phyloP scores from a whole-genome alignment of 768 basidiomycete genomes.

The Kwoniella sp. region DNA sequence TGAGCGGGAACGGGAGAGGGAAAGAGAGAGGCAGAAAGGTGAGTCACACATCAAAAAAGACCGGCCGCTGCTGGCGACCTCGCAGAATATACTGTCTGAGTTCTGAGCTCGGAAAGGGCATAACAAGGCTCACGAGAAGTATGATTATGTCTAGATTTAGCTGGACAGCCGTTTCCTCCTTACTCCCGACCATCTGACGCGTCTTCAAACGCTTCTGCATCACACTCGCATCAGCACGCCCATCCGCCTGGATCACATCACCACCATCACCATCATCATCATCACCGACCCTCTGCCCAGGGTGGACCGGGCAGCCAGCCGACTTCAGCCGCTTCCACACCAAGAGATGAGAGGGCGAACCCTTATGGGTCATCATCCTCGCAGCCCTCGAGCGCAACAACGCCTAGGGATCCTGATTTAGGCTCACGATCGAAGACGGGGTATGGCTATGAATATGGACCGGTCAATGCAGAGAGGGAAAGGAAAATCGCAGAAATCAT shows the following conservation, averaged over 20 bases:
- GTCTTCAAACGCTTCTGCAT: not conserved
- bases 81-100: too few species aligned
- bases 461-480: not conserved
- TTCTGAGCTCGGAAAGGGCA: too few species aligned
- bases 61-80: slow-evolving; percentile 7
- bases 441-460: not conserved
- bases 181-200: slow-evolving; percentile 17
- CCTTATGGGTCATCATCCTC: slow-evolving; percentile 5
- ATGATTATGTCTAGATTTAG: not conserved
- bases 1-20: slow-evolving; percentile 8
- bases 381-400: not conserved
- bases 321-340: slow-evolving; percentile 9
- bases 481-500: not conserved
- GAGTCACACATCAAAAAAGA: slow-evolving; percentile 7
- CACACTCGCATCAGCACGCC: not conserved
- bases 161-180: slow-evolving; percentile 5
- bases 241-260: slow-evolving; percentile 9
- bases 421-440: not conserved
- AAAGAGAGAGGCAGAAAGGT: slow-evolving; percentile 24
- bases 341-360: slow-evolving; percentile 10
- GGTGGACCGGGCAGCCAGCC: slow-evolving; percentile 7
- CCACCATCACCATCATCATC: slow-evolving; percentile 23
- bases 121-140: too few species aligned
- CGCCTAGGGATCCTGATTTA: slow-evolving; percentile 4
- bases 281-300: slow-evolving; percentile 1